phyloP scores from a whole-genome alignment of 768 basidiomycete species.

The Tubosaeta sp. region DNA sequence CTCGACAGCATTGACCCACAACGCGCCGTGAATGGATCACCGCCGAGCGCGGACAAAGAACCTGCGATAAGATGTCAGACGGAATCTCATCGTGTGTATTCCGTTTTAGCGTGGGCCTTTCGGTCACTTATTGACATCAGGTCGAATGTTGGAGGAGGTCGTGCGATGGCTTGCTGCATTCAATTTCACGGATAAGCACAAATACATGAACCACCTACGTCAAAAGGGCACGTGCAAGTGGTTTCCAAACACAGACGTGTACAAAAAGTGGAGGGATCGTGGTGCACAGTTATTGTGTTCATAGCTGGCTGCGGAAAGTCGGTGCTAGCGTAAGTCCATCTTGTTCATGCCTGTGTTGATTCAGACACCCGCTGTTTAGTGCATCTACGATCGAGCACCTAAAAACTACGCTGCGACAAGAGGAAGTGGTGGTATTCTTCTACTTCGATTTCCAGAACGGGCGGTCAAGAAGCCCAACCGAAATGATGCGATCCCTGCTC shows the following conservation, averaged over 20 bases:
- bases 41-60: too few relatives aligned
- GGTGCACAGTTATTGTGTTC: neutral
- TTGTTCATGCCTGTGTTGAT: neutral
- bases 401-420: neutral
- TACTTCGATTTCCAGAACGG: slow-evolving; percentile 2
- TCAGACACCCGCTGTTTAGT: neutral
- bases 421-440: neutral
- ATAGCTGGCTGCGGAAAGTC: slow-evolving; percentile 3
- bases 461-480: neutral
- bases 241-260: neutral
- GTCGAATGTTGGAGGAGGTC: neutral
- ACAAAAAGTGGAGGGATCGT: neutral
- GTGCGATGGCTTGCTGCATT: slow-evolving; percentile 1
- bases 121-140: neutral
- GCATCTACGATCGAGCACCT: slow-evolving; percentile 1
- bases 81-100: too few relatives aligned
- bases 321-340: neutral
- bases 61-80: too few relatives aligned
- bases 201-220: neutral
- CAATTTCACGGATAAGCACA: neutral
- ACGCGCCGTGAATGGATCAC: neutral
- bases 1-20: too few relatives aligned
- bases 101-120: too few relatives aligned
- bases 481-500: slow-evolving; percentile 5
- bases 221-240: slow-evolving; percentile 1